Evolutionary conservation across 495 filamentous ascomycete genomes (phyloP), one percentile per base, ranked within the genome.

Genomic region (Annulohypoxylon bovei): DNA sequence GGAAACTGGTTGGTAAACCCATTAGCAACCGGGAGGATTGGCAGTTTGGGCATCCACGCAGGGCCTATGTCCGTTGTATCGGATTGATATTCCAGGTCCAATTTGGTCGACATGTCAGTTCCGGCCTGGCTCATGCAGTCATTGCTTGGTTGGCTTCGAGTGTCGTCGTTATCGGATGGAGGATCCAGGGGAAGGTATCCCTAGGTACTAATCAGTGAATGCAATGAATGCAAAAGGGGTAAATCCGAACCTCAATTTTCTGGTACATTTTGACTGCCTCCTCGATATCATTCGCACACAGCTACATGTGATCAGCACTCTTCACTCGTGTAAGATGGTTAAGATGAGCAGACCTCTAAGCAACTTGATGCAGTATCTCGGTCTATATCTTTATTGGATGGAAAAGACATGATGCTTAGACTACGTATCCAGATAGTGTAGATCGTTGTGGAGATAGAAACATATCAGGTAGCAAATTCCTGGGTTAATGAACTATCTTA

Each of bases 11-110:
- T 39, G 20, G 20, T 30, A 52, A 66, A 50, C 0, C 18, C 32
- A 22, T 39, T 1, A 8, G 42, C 11, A 22, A 58, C 42, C 4
- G 53, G 44, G 16, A 66, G 30, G 30, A 7, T 50, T 16, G 53
- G 62, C 30, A 52, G 22, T 33, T 58, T 66, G 6, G 42, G 53
- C 54, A 66, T 66, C 62, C 62, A 66, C 5, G 62, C 4, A 4
- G 7, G 14, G 6, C 27, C 22, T 18, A 58, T 32, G 6, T 42
- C 12, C n/a, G 4, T 3, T n/a, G 4, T 18, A 3, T 53, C 47
- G 3, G 0, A 4, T 8, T 12, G 8, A 9, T 25, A 6, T 47
- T 47, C 44, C 44, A 7, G 20, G 20, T 42, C 39, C 9, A 7
- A 12, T 12, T 25, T 8, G 8, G 9, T 9, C 8, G 23, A 8